Conservation (phyloP, 2,329 filamentous ascomycete genomes). For the Gremmenia infestans region DNA sequence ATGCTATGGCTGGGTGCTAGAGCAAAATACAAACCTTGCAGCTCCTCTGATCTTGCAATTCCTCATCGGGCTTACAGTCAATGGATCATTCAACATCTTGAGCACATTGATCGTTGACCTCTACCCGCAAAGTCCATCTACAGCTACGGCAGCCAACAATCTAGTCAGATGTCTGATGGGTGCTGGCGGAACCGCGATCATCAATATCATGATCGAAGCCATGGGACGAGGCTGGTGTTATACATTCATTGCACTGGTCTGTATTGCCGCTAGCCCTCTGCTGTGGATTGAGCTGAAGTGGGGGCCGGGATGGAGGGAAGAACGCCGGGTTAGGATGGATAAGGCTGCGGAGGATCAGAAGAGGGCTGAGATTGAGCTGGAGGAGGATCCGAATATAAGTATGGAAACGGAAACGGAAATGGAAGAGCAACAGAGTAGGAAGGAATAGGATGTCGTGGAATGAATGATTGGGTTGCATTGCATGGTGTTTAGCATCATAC, state of each 20-base stretch:
- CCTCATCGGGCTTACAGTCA: slow-evolving; percentile 52
- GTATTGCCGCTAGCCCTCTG: slow-evolving; percentile 43
- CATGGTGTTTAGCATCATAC: not conserved
- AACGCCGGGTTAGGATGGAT: slow-evolving; percentile 40
- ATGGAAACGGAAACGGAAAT: not conserved
- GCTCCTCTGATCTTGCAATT: slow-evolving; percentile 53
- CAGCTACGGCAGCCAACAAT: slow-evolving; percentile 60
- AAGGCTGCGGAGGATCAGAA: slow-evolving; percentile 31
- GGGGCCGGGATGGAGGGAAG: slow-evolving; percentile 47
- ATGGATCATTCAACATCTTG: slow-evolving; percentile 59
- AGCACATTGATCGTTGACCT: slow-evolving; percentile 60
- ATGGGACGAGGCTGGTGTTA: slow-evolving; percentile 61
- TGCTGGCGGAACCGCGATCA: slow-evolving; percentile 53
- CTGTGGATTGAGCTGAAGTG: slow-evolving; percentile 45
- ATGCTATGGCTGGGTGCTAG: slow-evolving; percentile 53
- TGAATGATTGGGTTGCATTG: not conserved
- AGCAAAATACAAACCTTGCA: slow-evolving; percentile 46
- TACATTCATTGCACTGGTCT: slow-evolving; percentile 51
- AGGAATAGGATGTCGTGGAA: not conserved
- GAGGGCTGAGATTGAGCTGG: slow-evolving; percentile 2
- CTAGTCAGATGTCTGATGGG: slow-evolving; percentile 57
- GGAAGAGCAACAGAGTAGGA: not conserved
- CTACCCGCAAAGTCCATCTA: slow-evolving; percentile 55
- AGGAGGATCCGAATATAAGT: slow-evolving; percentile 1
- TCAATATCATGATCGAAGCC: slow-evolving; percentile 51